These are phyloP conservation scores for Artemisia argyi DNA, from an alignment of 129 eudicot genomes.

Conservation along the genomic window DNA sequence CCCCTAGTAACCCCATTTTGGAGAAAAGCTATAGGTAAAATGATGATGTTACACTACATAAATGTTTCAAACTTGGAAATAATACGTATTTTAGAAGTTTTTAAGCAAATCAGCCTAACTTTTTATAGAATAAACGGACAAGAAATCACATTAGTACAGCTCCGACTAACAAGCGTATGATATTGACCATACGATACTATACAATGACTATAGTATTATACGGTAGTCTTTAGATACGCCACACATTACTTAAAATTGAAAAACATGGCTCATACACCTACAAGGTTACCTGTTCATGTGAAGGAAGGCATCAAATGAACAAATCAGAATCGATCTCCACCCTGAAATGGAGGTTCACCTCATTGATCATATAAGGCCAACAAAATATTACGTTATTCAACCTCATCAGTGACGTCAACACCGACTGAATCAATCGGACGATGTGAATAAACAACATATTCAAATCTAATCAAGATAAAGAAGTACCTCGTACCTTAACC, in stretches of 20 bases:
- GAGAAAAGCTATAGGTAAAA: constrained; percentile 10
- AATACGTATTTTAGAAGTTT: constrained; percentile 9
- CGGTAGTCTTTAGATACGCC: not conserved
- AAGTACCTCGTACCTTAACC: not conserved
- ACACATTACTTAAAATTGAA: constrained; percentile 33
- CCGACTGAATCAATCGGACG: constrained; percentile 15
- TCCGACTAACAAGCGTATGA: constrained; percentile 13
- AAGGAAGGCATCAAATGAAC: constrained; percentile 16
- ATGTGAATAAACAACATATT: constrained; percentile 10
- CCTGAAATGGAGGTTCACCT: constrained; percentile 27
- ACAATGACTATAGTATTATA: constrained; percentile 20
- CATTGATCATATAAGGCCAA: constrained; percentile 21
- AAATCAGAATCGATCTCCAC: constrained; percentile 25
- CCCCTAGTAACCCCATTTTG: constrained; percentile 12
- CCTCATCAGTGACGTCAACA: constrained; percentile 24
- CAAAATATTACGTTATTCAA: constrained; percentile 19
- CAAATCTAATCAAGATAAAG: constrained; percentile 21
- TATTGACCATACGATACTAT: constrained; percentile 17
- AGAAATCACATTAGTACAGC: constrained; percentile 14
- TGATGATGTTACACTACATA: constrained; percentile 15
- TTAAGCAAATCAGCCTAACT: constrained; percentile 13
- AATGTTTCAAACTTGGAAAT: constrained; percentile 20
- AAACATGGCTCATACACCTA: constrained; percentile 14
- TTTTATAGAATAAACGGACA: constrained; percentile 6
- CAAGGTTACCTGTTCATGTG: constrained; percentile 12